Evolutionary conservation across 179 eudicot species (phyloP).

Genomic region (Silene coronaria): DNA sequence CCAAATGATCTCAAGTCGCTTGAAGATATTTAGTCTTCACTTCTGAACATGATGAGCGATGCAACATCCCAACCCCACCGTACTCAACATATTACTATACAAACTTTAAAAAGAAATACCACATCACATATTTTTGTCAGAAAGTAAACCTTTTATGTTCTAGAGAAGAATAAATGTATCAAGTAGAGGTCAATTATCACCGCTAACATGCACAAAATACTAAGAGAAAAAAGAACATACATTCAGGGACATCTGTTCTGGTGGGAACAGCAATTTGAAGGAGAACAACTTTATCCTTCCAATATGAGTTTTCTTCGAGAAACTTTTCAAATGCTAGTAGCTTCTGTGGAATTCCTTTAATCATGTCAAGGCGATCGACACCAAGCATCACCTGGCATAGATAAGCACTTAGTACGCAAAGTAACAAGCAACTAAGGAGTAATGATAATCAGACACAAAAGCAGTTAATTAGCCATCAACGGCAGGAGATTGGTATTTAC

Average conservation of each 20-base stretch:
- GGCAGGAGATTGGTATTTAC: not conserved
- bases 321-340: slow-evolving; percentile 94
- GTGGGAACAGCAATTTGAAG: slow-evolving; percentile 99
- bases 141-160: not conserved
- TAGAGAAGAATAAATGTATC: not conserved
- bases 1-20: not conserved
- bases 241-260: slow-evolving; percentile 98
- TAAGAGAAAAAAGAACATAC: slow-evolving; percentile 36
- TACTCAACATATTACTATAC: no score
- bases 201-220: not conserved
- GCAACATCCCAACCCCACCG: no score
- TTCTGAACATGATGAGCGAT: not conserved
- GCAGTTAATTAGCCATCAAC: not conserved
- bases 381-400: slow-evolving; percentile 82
- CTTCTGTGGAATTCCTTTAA: slow-evolving; percentile 97
- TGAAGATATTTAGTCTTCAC: not conserved
- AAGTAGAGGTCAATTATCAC: not conserved
- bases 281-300: slow-evolving; percentile 91
- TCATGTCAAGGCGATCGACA: slow-evolving; percentile 99
- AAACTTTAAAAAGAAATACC: no score
- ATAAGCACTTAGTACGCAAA: not conserved
- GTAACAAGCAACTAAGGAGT: not conserved
- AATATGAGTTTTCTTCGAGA: slow-evolving; percentile 75
- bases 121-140: not conserved
- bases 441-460: not conserved